A percentile compares a stretch with the other conserved stretches of the same genome.
Evolutionary conservation across 2,329 filamentous ascomycete species (phyloP).

Genomic region (Scedosporium boydii): DNA sequence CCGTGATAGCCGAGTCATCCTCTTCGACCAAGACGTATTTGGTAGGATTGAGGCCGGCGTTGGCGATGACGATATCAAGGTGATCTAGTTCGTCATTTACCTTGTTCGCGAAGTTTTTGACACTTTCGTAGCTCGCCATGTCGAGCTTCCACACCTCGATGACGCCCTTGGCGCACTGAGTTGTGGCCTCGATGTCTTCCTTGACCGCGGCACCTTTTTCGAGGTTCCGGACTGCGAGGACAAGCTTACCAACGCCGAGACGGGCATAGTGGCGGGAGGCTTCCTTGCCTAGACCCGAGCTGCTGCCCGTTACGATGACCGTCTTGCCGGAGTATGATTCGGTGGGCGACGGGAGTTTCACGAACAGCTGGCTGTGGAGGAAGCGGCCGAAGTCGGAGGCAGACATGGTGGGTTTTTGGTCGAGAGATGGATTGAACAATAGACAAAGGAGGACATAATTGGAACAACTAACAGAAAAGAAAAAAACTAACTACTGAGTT

Average conservation of each 20-base stretch:
- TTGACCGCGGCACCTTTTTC: conserved; percentile 31
- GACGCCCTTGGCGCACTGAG: background rate
- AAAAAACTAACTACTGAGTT: too few species aligned
- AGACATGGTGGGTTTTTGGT: too few species aligned
- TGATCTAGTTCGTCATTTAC: conserved; percentile 18
- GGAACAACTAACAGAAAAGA: too few species aligned
- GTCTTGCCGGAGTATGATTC: conserved; percentile 22
- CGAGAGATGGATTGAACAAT: too few species aligned
- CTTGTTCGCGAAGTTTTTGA: conserved; percentile 27
- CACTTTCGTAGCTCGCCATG: conserved; percentile 33
- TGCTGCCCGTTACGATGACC: conserved; percentile 41
- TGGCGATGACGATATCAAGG: conserved; percentile 35
- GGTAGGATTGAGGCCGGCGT: conserved; percentile 28
- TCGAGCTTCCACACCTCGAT: conserved; percentile 43
- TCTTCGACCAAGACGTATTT: conserved; percentile 29
- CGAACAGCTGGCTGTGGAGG: background rate
- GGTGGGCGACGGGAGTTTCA: background rate
- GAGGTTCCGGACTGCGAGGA: conserved; percentile 35
- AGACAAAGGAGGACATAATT: too few species aligned
- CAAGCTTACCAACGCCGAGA: conserved; percentile 28
- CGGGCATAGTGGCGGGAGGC: conserved; percentile 28
- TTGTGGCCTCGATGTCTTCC: background rate
- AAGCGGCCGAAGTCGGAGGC: too few species aligned
- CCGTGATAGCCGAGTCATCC: conserved; percentile 37
- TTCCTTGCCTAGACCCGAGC: conserved; percentile 38